Evolutionary conservation across 1,139 yeast species (phyloP).

Genomic region (Pichia sp.): DNA sequence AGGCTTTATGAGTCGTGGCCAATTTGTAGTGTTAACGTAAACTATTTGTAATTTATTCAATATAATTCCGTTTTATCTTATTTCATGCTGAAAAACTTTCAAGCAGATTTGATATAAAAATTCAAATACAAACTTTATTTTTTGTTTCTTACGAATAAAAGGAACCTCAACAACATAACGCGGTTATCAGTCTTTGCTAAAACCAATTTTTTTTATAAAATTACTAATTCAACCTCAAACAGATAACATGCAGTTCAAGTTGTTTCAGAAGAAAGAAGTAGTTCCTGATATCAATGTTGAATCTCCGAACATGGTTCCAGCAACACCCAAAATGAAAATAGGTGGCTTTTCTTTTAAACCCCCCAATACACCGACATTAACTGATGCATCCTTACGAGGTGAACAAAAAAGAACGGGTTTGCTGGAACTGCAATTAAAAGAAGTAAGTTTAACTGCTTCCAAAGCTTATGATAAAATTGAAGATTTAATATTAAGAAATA

Average conservation of each 20-base stretch:
- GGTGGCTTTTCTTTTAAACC: conserved; percentile 4
- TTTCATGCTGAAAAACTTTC: too few relatives aligned
- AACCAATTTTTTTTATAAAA: too few relatives aligned
- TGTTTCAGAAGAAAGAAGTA: conserved; percentile 8
- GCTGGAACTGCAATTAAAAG: conserved; percentile 18
- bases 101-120: too few relatives aligned
- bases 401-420: conserved; percentile 28
- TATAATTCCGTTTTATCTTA: too few relatives aligned
- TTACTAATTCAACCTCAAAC: background rate
- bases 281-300: background rate
- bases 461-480: conserved; percentile 21
- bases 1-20: background rate
- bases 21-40: too few relatives aligned
- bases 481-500: conserved; percentile 14
- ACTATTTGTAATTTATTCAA: background rate
- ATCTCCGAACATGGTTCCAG: conserved; percentile 5
- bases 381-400: conserved; percentile 20
- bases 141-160: too few relatives aligned
- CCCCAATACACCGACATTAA: conserved; percentile 17
- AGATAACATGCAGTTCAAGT: conserved; percentile 7
- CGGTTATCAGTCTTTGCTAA: background rate
- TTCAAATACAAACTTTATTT: too few relatives aligned
- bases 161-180: background rate
- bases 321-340: conserved; percentile 6
- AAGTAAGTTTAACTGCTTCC: conserved; percentile 20